Evolutionary conservation across 805 yeast genomes (phyloP).

Genomic region (Saccharomycopsis javanensis): DNA sequence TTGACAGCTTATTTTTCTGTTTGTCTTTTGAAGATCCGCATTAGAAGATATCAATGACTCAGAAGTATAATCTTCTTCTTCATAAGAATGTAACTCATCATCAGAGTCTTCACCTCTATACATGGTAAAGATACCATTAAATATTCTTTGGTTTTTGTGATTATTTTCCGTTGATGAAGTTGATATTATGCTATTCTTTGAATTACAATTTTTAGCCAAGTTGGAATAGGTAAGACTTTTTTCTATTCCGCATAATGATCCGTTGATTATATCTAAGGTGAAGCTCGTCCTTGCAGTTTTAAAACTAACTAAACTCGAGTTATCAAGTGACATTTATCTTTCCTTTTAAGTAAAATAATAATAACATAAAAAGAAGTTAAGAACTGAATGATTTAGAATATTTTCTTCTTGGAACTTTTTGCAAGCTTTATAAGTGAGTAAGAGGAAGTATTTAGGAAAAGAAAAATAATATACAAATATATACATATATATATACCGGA

Average conservation of each 20-base stretch:
- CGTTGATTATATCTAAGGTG: neutral
- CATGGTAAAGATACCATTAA: neutral
- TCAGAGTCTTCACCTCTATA: neutral
- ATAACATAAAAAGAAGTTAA: too few relatives aligned
- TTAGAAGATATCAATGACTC: neutral
- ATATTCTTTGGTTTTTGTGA: neutral
- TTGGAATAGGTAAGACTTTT: neutral
- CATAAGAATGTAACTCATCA: neutral
- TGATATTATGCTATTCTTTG: neutral
- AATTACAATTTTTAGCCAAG: neutral
- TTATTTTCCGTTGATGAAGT: neutral
- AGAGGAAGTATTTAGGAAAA: too few relatives aligned
- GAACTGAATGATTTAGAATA: too few relatives aligned
- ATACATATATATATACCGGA: too few relatives aligned
- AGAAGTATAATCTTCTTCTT: neutral
- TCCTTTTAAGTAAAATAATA: too few relatives aligned
- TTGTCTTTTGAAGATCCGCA: neutral
- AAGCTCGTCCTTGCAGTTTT: neutral
- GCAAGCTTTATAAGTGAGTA: too few relatives aligned
- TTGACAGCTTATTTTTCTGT: neutral
- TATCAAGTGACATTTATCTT: neutral
- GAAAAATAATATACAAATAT: too few relatives aligned
- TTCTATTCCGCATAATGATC: neutral
- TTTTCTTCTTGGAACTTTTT: too few relatives aligned
- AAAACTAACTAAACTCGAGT: neutral